Evolutionary conservation across 257 asterid genomes (phyloP).

Genomic region (Solanum tarapatanum): DNA sequence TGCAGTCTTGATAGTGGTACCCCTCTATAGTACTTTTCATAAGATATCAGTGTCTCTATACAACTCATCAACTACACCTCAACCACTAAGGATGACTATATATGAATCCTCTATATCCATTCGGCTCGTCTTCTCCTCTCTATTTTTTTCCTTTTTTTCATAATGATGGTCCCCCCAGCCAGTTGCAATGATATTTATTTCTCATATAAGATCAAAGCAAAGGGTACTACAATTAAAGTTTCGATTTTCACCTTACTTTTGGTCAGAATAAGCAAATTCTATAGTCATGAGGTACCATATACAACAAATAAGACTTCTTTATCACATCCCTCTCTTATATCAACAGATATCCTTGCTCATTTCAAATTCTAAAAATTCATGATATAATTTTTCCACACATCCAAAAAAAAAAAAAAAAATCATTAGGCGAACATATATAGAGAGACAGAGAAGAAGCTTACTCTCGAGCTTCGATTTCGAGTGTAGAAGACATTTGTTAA

Average conservation of each 20-base stretch:
- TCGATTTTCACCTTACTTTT: background rate
- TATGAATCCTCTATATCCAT: background rate
- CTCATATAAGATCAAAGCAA: background rate
- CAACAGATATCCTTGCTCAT: background rate
- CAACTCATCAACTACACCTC: background rate
- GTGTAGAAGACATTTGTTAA: conserved; percentile 81
- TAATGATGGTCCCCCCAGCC: background rate
- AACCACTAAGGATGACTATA: background rate
- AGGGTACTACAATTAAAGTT: background rate
- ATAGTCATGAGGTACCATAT: background rate
- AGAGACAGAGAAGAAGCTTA: conserved; percentile 17
- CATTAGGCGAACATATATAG: background rate
- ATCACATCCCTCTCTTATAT: background rate
- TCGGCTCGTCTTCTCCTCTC: background rate
- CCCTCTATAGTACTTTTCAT: background rate
- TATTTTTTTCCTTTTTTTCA: background rate
- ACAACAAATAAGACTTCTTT: background rate
- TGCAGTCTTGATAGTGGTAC: background rate
- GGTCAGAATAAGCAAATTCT: background rate
- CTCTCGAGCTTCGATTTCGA: conserved; percentile 96
- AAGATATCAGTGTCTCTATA: background rate
- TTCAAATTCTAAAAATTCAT: background rate
- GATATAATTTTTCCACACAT: background rate
- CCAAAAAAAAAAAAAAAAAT: background rate
- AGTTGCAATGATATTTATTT: background rate